Percentiles rank a stretch among this genome's conserved stretches.
phyloP scores from a whole-genome alignment of 768 basidiomycete genomes.

The Suillus hirtellus region DNA sequence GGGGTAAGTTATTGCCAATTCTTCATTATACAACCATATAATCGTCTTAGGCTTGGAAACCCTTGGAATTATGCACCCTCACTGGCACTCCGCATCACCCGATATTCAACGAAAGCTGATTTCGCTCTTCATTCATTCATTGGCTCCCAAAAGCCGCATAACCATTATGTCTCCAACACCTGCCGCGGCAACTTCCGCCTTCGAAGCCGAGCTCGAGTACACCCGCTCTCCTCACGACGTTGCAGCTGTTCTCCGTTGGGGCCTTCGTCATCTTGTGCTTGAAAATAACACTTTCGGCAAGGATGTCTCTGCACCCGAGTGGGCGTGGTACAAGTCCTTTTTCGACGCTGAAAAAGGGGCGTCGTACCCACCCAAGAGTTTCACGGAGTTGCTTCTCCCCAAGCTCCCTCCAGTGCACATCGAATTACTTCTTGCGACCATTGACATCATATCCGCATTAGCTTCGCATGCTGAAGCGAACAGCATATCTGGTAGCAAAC shows the following conservation, averaged over 20 bases:
- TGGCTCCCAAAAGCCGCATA: slow-evolving; percentile 46
- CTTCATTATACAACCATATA: slow-evolving; percentile 12
- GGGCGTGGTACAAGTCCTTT: slow-evolving; percentile 70
- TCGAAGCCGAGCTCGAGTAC: slow-evolving; percentile 65
- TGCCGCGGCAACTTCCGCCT: slow-evolving; percentile 46
- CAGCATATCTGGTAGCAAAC: slow-evolving; percentile 75
- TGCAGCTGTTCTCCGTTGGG: slow-evolving; percentile 82
- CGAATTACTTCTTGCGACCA: slow-evolving; percentile 54
- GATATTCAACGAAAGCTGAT: slow-evolving; percentile 68
- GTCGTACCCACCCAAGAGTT: slow-evolving; percentile 64
- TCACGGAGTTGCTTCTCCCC: slow-evolving; percentile 62
- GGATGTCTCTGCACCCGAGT: slow-evolving; percentile 44
- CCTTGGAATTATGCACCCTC: slow-evolving; percentile 82
- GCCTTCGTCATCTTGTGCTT: slow-evolving; percentile 68
- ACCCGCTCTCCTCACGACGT: slow-evolving; percentile 74
- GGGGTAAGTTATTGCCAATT: slow-evolving; percentile 47
- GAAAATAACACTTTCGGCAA: slow-evolving; percentile 62
- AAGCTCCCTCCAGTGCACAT: slow-evolving; percentile 56
- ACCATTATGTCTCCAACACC: slow-evolving; percentile 54
- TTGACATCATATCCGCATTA: slow-evolving; percentile 67
- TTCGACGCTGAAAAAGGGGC: slow-evolving; percentile 56
- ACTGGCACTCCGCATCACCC: slow-evolving; percentile 77
- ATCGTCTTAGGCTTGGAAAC: slow-evolving; percentile 65
- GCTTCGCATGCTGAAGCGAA: slow-evolving; percentile 73
- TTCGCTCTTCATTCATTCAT: slow-evolving; percentile 67